Evolutionary conservation across 805 yeast species (phyloP), one percentile per base, ranked within the genome.

Genomic region (Clavispora asparagi): DNA sequence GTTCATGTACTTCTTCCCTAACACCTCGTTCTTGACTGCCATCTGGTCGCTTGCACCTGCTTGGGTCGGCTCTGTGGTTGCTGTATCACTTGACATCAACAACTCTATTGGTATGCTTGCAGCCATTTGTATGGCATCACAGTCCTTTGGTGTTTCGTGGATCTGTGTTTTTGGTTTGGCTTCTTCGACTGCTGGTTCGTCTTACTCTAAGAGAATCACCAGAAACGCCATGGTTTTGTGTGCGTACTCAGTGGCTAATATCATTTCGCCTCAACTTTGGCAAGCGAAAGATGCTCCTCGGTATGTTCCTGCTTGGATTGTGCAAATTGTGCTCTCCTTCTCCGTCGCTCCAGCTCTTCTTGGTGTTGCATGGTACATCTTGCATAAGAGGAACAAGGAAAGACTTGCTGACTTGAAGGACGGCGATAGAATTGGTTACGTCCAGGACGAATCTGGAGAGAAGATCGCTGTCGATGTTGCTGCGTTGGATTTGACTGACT

Each of bases 251-350:
- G 50, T 78, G 42, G 66, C 79, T 8, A 79, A 80, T 52, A 68
- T 79, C 31, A 72, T 79, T 27, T 73, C 81, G 4, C 83, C 84
- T 4, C 84, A 79, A 56, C 55, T 79, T 31, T 80, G 83, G 82
- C 67, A 69, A 56, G 62, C 55, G 8, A 58, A 54, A n/a, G 74
- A 73, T 51, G 67, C 72, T 7, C 83, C 83, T 41, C 50, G 57
- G 13, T 63, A 59, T 35, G 49, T 52, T 16, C 55, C 60, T 6
- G 62, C 66, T 11, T 59, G 85, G 84, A 64, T 72, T 44, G 79
- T 78, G 10, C 84, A 79, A 55, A 76, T 79, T 42, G 79, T 78
- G 10, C 52, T 77, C n/a, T 69, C 79, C 9, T 79, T 76, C 56
- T 60, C 67, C 33, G 37, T 64, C 10, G 75, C 82, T 1, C 82